phyloP scores from a whole-genome alignment of 305 asterid genomes.

The Petunia hybrid region DNA sequence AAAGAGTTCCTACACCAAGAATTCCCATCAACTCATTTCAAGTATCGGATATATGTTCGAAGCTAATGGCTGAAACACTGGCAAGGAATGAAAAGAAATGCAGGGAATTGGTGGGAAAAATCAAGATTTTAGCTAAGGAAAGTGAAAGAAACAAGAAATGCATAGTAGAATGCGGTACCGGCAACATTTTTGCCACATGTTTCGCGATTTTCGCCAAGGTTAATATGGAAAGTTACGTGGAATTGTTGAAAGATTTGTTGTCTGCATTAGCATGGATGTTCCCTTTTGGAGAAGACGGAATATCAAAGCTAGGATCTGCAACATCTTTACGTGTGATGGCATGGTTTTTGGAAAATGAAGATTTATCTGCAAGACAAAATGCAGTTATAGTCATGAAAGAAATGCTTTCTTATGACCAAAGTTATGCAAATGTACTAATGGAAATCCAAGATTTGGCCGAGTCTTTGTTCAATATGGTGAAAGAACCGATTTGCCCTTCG shows the following conservation, averaged over 20 bases:
- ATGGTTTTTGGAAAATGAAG: conserved; percentile 60
- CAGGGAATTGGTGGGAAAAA: conserved; percentile 51
- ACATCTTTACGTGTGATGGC: conserved; percentile 64
- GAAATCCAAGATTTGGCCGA: conserved; percentile 57
- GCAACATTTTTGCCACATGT: conserved; percentile 51
- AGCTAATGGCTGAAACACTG: conserved; percentile 48
- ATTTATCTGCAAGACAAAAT: conserved; percentile 61
- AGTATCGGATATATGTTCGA: conserved; percentile 52
- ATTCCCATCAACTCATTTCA: conserved; percentile 60
- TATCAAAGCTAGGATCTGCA: conserved; percentile 56
- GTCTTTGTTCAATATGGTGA: conserved; percentile 54
- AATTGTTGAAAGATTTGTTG: conserved; percentile 53
- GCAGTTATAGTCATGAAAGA: conserved; percentile 57
- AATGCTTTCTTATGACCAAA: conserved; percentile 43
- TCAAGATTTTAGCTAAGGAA: conserved; percentile 64
- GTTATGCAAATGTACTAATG: conserved; percentile 37
- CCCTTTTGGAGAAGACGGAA: conserved; percentile 60
- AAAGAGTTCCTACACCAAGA: conserved; percentile 86
- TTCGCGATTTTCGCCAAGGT: conserved; percentile 61
- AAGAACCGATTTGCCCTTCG: conserved; percentile 68
- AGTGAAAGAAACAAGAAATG: conserved; percentile 74
- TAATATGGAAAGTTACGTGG: conserved; percentile 37
- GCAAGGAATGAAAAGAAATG: conserved; percentile 48
- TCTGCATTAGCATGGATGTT: conserved; percentile 70
- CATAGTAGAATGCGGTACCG: conserved; percentile 61